Base-by-base conservation (phyloP, 768 basidiomycete species). In the Lenzites betulinus region DNA sequence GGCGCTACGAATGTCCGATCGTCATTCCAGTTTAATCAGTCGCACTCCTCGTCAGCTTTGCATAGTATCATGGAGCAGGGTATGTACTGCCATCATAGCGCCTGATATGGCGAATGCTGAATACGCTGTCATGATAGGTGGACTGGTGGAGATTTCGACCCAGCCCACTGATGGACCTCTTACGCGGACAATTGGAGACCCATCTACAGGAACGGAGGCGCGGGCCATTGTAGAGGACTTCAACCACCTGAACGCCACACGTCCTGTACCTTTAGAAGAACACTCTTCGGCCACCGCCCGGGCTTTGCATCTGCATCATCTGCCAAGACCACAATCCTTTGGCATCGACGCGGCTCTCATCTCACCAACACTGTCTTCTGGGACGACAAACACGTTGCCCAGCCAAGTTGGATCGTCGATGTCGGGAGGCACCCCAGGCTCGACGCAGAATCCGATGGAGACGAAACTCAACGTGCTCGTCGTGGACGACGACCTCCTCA, bases 401-500 rank as follows among this genome's bases (percentile, higher is more conserved):
- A 57, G 54, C 41, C 63, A 60, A 13, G 49, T 26, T n/a, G 50
- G 51, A 28, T 54, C 63, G 25, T 49, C 36, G 22, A 25, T n/a
- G n/a, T 60, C 52, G 39, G 39, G 52, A 25, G 15, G 54, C 18
- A 49, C 55, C 20, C 63, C 68, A 18, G 51, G 48, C 47, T 46
- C 49, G 15, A 35, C 50, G 46, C 63, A 57, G 13, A 44, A 38
- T n/a, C 47, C 55, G 26, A 48, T 85, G 42, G 83, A 85, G 54
- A 72, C 78, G 6, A 81, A 79, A 8, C 69, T 92, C 65, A 79
- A 79, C 15, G 90, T 90, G 47, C 78, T 93, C 20, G 90, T 93
- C 3, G 92, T 93, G 0, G 92, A 93, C 66, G 91, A 95, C 67
- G 93, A 95, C 71, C 73, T 80, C 12, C 72, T 94, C 54, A 94